A percentile compares a stretch with the other conserved stretches of the same genome.
Conservation (phyloP, 768 basidiomycete species). For the Lactarius hengduanensis region DNA sequence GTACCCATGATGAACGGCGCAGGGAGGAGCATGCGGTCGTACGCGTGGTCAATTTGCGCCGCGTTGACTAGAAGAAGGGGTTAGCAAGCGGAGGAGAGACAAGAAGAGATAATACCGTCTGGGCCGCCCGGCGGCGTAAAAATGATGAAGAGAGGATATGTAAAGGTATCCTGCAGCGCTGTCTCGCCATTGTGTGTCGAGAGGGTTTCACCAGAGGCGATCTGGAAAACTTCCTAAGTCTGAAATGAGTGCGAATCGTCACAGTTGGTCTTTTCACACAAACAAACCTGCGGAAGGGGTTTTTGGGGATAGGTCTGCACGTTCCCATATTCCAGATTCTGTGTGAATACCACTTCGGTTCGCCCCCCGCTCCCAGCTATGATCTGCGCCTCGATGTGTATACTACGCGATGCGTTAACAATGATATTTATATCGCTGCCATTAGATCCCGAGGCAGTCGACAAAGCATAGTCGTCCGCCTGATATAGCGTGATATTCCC, state of each 20-base stretch:
- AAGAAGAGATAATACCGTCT: slow-evolving; percentile 29
- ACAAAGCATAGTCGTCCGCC: slow-evolving; percentile 56
- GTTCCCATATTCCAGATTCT: slow-evolving; percentile 56
- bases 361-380: slow-evolving; percentile 56
- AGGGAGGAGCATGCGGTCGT: slow-evolving; percentile 56
- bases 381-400: slow-evolving; percentile 63
- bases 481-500: slow-evolving; percentile 62
- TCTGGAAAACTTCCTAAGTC: slow-evolving; percentile 42
- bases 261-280: not conserved
- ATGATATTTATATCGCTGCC: slow-evolving; percentile 35
- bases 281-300: slow-evolving; percentile 36
- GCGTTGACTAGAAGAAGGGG: slow-evolving; percentile 34
- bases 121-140: slow-evolving; percentile 34
- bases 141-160: slow-evolving; percentile 43
- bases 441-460: slow-evolving; percentile 26
- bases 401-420: slow-evolving; percentile 51
- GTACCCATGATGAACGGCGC: slow-evolving; percentile 58
- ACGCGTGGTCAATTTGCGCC: slow-evolving; percentile 61
- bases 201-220: slow-evolving; percentile 44
- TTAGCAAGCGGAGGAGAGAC: not conserved
- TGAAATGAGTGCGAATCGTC: not conserved
- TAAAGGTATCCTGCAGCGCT: slow-evolving; percentile 49
- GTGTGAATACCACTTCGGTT: slow-evolving; percentile 57
- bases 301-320: slow-evolving; percentile 50
- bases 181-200: slow-evolving; percentile 52